A percentile compares a stretch with the other conserved stretches of the same genome.
These are phyloP conservation scores for Emergomyces orientalis DNA, from an alignment of 2,329 filamentous ascomycete genomes.

Conservation along the genomic window DNA sequence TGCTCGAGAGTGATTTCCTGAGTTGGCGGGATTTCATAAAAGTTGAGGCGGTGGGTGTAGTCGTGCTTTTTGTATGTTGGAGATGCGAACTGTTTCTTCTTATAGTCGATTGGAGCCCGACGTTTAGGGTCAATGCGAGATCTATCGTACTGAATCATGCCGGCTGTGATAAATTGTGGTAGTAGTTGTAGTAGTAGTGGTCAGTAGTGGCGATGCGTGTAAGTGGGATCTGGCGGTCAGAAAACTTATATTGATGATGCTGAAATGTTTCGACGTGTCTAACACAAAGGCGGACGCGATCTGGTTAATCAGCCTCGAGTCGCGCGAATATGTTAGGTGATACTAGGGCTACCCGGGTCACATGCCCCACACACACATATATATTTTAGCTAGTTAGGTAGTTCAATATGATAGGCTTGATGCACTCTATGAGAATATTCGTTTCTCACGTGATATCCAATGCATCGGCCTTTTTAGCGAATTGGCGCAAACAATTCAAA, in stretches of 20 bases:
- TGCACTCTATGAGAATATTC: no score
- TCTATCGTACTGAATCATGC: slow-evolving; percentile 38
- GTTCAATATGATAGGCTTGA: no score
- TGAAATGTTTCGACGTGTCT: background rate
- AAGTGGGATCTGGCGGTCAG: background rate
- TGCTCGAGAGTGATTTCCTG: slow-evolving; percentile 92
- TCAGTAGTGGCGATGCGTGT: background rate
- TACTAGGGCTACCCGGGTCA: no score
- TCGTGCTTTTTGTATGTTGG: slow-evolving; percentile 65
- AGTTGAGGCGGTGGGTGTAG: slow-evolving; percentile 82
- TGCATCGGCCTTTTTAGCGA: background rate
- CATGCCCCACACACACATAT: no score
- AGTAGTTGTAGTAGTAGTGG: background rate
- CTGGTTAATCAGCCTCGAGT: background rate
- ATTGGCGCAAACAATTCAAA: background rate
- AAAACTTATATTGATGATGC: no score
- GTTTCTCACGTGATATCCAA: background rate
- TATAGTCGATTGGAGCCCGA: slow-evolving; percentile 64
- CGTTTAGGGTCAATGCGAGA: slow-evolving; percentile 54
- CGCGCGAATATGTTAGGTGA: no score
- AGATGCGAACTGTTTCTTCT: slow-evolving; percentile 77
- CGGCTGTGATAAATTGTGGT: background rate
- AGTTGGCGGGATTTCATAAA: slow-evolving; percentile 80
- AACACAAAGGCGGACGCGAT: background rate
- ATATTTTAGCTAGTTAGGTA: no score